A percentile compares a stretch with the other conserved stretches of the same genome.
Conservation (phyloP, 2,329 filamentous ascomycete species). For the Parascedosporium putredinis region DNA sequence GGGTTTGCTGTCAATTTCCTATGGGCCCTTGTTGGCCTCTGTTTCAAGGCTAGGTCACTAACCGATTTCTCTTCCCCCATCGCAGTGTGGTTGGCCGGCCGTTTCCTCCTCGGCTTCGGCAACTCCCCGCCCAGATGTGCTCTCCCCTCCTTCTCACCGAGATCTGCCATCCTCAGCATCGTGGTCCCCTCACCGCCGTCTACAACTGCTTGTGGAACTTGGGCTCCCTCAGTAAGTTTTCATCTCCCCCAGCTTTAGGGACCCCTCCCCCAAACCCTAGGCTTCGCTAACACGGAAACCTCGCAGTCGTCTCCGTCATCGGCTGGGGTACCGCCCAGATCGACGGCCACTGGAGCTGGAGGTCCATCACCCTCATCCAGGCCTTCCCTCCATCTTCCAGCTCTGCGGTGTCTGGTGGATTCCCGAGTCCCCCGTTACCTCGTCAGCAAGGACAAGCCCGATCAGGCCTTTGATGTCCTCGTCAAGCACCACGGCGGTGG, state of each 20-base stretch:
- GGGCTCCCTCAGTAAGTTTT: slow-evolving; percentile 27
- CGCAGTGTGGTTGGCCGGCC: slow-evolving; percentile 30
- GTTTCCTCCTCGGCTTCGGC: slow-evolving; percentile 46
- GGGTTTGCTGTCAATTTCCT: too few relatives aligned
- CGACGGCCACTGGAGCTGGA: slow-evolving; percentile 54
- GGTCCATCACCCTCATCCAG: slow-evolving; percentile 54
- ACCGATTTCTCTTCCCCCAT: too few relatives aligned
- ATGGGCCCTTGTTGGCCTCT: too few relatives aligned
- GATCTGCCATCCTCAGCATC: slow-evolving; percentile 58
- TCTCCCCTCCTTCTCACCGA: slow-evolving; percentile 55
- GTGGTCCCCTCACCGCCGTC: slow-evolving; percentile 52
- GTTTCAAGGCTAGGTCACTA: too few relatives aligned
- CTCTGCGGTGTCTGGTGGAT: slow-evolving; percentile 51
- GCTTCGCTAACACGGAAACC: too few relatives aligned
- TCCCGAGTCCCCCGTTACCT: slow-evolving; percentile 57
- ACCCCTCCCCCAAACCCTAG: not conserved
- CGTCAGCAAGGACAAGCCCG: slow-evolving; percentile 50
- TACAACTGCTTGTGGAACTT: slow-evolving; percentile 62
- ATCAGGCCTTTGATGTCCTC: slow-evolving; percentile 50
- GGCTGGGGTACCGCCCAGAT: slow-evolving; percentile 53
- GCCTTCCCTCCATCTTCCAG: slow-evolving; percentile 49
- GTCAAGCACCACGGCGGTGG: slow-evolving; percentile 55
- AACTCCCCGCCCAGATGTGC: slow-evolving; percentile 54
- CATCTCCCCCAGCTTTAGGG: too few relatives aligned
- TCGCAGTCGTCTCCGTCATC: slow-evolving; percentile 43